These are phyloP conservation scores for Hygrophoropsis aurantiaca DNA, from an alignment of 768 basidiomycete species.

Conservation along the genomic window DNA sequence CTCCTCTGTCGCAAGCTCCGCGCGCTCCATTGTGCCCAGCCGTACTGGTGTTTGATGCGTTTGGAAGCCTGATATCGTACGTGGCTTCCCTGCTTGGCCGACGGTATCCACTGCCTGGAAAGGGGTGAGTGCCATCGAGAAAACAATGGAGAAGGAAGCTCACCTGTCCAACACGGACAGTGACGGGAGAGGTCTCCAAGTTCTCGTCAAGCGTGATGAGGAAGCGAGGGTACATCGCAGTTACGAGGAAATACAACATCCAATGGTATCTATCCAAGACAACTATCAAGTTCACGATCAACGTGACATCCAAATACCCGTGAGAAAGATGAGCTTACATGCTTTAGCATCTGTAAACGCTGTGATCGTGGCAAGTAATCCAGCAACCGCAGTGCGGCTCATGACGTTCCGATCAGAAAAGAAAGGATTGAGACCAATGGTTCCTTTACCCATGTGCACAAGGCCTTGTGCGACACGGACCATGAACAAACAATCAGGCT, in stretches of 20 bases:
- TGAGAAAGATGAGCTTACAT: constrained; percentile 56
- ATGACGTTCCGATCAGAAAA: constrained; percentile 90
- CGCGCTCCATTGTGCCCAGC: constrained; percentile 89
- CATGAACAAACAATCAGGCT: constrained; percentile 94
- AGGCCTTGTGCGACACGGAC: constrained; percentile 94
- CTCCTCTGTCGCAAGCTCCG: constrained; percentile 96
- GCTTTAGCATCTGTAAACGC: constrained; percentile 93
- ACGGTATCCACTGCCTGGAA: constrained; percentile 91
- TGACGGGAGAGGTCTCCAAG: constrained; percentile 81
- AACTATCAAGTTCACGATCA: constrained; percentile 46
- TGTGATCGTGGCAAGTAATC: constrained; percentile 81
- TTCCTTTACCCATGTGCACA: constrained; percentile 99
- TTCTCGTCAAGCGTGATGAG: constrained; percentile 95
- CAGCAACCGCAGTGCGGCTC: constrained; percentile 86
- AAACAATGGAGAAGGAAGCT: constrained; percentile 16
- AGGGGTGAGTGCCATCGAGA: constrained; percentile 3
- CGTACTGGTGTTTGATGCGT: constrained; percentile 97
- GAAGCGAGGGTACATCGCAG: constrained; percentile 98
- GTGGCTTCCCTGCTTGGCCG: constrained; percentile 95
- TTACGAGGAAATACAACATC: constrained; percentile 96
- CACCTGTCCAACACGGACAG: constrained; percentile 92
- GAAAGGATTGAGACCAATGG: constrained; percentile 95
- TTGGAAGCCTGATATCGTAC: constrained; percentile 97
- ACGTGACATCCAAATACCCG: neutral
- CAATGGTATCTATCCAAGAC: constrained; percentile 95